Evolutionary conservation across 495 filamentous ascomycete genomes (phyloP), one percentile per base, ranked within the genome.

Genomic region (Talaromyces stipitatus): DNA sequence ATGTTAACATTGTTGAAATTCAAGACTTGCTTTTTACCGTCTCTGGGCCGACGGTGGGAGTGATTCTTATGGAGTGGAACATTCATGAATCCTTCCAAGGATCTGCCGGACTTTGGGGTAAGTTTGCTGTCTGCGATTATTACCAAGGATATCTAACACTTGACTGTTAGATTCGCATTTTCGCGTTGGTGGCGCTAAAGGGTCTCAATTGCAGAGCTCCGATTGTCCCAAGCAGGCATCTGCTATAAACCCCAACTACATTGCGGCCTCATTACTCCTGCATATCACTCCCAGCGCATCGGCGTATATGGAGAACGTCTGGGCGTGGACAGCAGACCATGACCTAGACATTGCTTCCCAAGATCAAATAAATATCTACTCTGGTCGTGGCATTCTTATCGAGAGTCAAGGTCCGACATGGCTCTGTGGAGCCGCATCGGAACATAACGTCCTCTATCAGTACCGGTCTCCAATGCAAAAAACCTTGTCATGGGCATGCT

Each of bases 41-140:
- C 8, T 28, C 78, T 85, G 61, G 92, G 80, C 72, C 89, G 2
- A 84, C 88, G 60, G 88, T 88, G 27, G 90, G 90, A 54, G 89
- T 89, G 28, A 84, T 89, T 61, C 70, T 95, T 53, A 74, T 94
- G 58, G 80, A 95, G 65, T 94, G 88, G 87, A 92, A 94, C 69
- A 65, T 92, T 12, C 82, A 76, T 16, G 76, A 78, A 23, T 66
- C 71, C 3, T 66, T 69, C 6, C 80, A 84, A 54, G 88, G 86
- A 48, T 75, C 81, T 0, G 74, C 76, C n/a, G 88, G 80, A 20
- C 74, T 91, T 64, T 92, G 87, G 87, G 89, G 92, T 67, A 82
- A 61, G n/a, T 67, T 29, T 51, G 10, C 4, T 14, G 10, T 29
- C 4, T 29, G n/a, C 26, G 11, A 26, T 27, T 2, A 27, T 2